Conservation (phyloP, 2,329 filamentous ascomycete species). For the Fusarium verticillioides region DNA sequence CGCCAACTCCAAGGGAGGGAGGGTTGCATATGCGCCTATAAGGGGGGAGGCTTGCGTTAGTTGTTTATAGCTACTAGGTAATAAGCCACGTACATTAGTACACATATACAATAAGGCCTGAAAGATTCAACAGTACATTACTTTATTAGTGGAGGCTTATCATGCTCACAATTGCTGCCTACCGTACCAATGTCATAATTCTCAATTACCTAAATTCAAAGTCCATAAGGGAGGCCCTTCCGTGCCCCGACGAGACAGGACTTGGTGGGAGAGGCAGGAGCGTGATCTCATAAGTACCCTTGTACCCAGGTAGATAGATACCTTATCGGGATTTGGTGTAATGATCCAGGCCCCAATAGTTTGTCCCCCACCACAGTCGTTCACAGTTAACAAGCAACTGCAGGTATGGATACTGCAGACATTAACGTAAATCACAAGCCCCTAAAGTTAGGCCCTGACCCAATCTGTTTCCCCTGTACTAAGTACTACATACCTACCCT, state of each 20-base stretch:
- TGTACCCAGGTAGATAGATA: not conserved
- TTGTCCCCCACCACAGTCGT: not conserved
- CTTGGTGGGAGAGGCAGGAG: not conserved
- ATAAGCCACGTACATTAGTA: not conserved
- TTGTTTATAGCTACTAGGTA: not conserved
- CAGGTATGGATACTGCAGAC: not conserved
- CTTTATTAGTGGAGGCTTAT: not conserved
- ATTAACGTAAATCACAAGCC: not conserved
- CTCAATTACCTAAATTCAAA: too few species aligned
- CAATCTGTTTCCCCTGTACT: not conserved
- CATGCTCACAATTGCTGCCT: not conserved
- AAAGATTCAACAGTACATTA: not conserved
- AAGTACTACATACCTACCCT: not conserved
- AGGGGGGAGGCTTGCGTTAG: constrained; percentile 1
- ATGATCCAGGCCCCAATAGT: not conserved
- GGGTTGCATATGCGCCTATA: not conserved
- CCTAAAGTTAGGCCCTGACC: not conserved
- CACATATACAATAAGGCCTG: not conserved
- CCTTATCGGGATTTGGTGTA: not conserved
- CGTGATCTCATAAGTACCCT: not conserved
- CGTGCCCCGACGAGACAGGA: not conserved
- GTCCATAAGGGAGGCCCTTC: too few species aligned
- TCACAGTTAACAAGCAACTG: not conserved
- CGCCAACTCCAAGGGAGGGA: constrained; percentile 14
- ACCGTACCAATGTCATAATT: not conserved